A percentile compares a stretch with the other conserved stretches of the same genome.
Conservation (phyloP, 371 early-diverging fungal genomes). For the Mortierella sp. region DNA sequence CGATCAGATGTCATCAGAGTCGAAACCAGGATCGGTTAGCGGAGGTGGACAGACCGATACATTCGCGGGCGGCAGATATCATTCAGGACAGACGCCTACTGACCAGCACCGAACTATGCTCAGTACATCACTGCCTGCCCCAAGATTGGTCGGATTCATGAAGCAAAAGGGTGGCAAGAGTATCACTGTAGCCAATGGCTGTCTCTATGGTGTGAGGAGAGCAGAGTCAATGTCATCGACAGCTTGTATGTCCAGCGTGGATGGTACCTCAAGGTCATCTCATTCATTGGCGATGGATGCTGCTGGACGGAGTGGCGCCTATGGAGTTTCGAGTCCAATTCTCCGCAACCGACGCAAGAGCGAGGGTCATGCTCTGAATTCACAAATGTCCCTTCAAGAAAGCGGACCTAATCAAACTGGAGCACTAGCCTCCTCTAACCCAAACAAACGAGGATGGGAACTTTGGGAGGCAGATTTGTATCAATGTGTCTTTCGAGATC, state of each 20-base stretch:
- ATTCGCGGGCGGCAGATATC: no score
- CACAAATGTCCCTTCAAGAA: background rate
- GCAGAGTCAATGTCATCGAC: constrained; percentile 17
- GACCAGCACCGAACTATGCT: constrained; percentile 4
- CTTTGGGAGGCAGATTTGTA: constrained; percentile 52
- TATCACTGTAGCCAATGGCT: constrained; percentile 36
- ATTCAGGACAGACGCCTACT: no score
- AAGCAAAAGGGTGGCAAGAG: constrained; percentile 50
- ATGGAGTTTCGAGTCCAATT: background rate
- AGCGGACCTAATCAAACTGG: background rate
- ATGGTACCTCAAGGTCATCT: constrained; percentile 12
- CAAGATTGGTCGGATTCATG: constrained; percentile 46
- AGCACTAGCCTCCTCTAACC: background rate
- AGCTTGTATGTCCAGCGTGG: background rate
- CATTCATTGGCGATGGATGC: constrained; percentile 29
- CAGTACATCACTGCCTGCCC: constrained; percentile 44
- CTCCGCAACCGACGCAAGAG: constrained; percentile 25
- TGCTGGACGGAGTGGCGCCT: background rate
- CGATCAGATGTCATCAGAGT: no score
- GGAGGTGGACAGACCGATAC: no score
- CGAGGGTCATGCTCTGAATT: constrained; percentile 13
- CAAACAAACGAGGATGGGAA: constrained; percentile 46
- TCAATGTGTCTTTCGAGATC: constrained; percentile 49
- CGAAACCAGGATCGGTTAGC: no score
- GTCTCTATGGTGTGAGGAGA: constrained; percentile 44